A percentile compares a stretch with the other conserved stretches of the same genome.
Conservation (phyloP, 2,329 filamentous ascomycete genomes). For the Stemphylium lycopersici region DNA sequence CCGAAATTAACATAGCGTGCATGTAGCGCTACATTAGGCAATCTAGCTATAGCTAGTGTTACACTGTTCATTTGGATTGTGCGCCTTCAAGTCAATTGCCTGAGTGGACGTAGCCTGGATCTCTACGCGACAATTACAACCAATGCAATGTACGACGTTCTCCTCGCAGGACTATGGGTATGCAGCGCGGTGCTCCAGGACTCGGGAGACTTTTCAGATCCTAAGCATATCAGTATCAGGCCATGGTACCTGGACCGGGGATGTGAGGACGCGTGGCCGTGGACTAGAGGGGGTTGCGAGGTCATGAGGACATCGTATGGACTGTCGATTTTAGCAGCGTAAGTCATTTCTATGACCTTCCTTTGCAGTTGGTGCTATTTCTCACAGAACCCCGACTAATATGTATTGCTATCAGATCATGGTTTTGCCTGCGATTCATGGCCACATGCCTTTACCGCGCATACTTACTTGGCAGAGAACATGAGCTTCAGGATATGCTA, state of each 20-base stretch:
- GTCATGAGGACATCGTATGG: constrained; percentile 14
- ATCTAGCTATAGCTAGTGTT: constrained; percentile 15
- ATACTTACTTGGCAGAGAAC: constrained; percentile 16
- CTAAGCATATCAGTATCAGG: constrained; percentile 15
- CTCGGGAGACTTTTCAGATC: constrained; percentile 22
- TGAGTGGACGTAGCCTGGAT: constrained; percentile 12
- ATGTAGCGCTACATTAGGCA: constrained; percentile 15
- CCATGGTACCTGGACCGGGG: constrained; percentile 28
- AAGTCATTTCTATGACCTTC: constrained; percentile 5
- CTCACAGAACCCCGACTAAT: not conserved
- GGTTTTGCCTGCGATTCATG: constrained; percentile 18
- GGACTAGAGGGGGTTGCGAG: constrained; percentile 9
- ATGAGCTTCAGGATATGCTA: constrained; percentile 2
- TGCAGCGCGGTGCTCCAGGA: constrained; percentile 18
- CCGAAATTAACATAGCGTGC: not conserved
- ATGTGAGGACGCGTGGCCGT: constrained; percentile 10
- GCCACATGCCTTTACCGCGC: constrained; percentile 22
- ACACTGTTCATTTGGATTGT: constrained; percentile 19
- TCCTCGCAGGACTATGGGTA: constrained; percentile 22
- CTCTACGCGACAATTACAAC: constrained; percentile 9
- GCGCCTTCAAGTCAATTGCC: constrained; percentile 16
- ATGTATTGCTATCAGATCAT: constrained; percentile 3
- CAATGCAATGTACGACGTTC: constrained; percentile 25
- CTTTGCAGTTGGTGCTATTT: too few relatives aligned
- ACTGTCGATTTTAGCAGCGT: constrained; percentile 18